phyloP scores from a whole-genome alignment of 2,329 filamentous ascomycete genomes.

The Mycosphaerelloides madeirae region DNA sequence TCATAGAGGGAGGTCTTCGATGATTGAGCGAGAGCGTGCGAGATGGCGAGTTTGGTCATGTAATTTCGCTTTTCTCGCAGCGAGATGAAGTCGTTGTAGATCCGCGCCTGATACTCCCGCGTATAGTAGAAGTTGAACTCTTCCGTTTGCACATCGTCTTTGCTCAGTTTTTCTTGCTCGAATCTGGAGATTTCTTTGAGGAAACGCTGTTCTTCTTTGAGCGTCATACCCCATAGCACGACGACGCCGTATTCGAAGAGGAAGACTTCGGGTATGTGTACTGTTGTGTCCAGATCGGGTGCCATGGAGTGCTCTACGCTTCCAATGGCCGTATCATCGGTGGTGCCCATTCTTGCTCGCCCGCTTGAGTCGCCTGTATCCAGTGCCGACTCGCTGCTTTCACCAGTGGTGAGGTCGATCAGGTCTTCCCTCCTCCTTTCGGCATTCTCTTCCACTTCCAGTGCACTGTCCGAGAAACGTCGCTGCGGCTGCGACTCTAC shows the following conservation, averaged over 20 bases:
- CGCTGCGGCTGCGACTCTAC: constrained; percentile 47
- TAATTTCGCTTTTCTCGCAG: constrained; percentile 91
- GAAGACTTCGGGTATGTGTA: constrained; percentile 92
- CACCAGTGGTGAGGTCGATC: constrained; percentile 28
- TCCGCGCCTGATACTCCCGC: constrained; percentile 91
- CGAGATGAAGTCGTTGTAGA: constrained; percentile 99
- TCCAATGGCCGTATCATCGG: constrained; percentile 5
- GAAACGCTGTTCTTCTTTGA: constrained; percentile 83
- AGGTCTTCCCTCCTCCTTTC: constrained; percentile 33
- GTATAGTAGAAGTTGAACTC: constrained; percentile 99
- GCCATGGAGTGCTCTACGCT: constrained; percentile 34
- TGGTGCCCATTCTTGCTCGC: constrained; percentile 10
- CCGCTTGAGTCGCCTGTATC: constrained; percentile 4
- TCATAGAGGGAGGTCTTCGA: constrained; percentile 98
- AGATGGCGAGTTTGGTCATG: constrained; percentile 97
- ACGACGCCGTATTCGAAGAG: constrained; percentile 96
- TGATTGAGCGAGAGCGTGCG: constrained; percentile 88
- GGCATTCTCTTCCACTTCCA: constrained; percentile 57
- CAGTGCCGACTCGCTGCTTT: constrained; percentile 3
- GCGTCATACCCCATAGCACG: constrained; percentile 96
- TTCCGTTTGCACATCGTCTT: constrained; percentile 89
- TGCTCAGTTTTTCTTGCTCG: constrained; percentile 80
- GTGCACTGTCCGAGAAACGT: constrained; percentile 67
- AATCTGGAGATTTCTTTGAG: constrained; percentile 93
- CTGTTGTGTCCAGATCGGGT: constrained; percentile 75